Percentiles rank a stretch among this genome's conserved stretches.
Evolutionary conservation across 2,329 filamentous ascomycete genomes (phyloP).

Genomic region (Ophiostoma himal-ulmi): DNA sequence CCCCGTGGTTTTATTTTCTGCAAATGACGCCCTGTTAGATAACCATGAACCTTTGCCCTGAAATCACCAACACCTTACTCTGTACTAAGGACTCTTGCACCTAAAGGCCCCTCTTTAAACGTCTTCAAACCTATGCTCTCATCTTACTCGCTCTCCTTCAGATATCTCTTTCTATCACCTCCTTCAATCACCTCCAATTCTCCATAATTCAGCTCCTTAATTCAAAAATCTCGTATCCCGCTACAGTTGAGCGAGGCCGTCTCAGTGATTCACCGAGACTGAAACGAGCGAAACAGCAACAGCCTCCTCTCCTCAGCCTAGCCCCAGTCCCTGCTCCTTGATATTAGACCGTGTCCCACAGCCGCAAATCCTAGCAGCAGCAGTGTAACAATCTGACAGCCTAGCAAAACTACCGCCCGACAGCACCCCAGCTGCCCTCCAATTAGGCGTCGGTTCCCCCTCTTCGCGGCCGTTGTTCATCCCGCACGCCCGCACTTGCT

Average conservation of each 20-base stretch:
- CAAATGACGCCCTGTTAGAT: neutral
- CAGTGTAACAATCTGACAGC: neutral
- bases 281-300: slow-evolving; percentile 22
- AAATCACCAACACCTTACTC: neutral
- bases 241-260: neutral
- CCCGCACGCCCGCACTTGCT: slow-evolving; percentile 1
- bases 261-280: neutral
- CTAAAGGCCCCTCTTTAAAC: neutral
- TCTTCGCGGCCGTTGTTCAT: neutral
- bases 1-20: neutral
- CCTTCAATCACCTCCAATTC: neutral
- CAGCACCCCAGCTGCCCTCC: neutral
- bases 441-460: slow-evolving; percentile 4
- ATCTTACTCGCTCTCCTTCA: neutral
- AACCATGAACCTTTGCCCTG: neutral
- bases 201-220: neutral
- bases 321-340: slow-evolving; percentile 7
- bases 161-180: neutral
- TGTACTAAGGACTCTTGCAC: neutral
- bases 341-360: slow-evolving; percentile 13
- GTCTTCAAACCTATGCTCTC: neutral
- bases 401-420: neutral
- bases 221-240: neutral
- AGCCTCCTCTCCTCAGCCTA: slow-evolving; percentile 12
- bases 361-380: slow-evolving; percentile 4